Percentiles rank a stretch among this genome's conserved stretches.
Conservation (phyloP, 805 yeast genomes). For the Middelhovenomyces tepae region DNA sequence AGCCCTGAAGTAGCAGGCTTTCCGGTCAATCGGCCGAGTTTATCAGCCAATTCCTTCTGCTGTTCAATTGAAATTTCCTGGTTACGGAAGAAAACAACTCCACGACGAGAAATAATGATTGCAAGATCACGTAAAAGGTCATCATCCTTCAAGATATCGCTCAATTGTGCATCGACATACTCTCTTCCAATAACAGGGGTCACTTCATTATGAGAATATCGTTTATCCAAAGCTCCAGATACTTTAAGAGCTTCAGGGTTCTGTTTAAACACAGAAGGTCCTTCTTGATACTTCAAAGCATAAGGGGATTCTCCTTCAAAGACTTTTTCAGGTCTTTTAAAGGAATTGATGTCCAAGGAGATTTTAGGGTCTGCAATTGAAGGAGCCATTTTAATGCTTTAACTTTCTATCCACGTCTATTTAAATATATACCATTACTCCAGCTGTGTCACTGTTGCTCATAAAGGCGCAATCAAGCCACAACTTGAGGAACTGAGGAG, state of each 20-base stretch:
- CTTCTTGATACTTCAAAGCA: constrained; percentile 17
- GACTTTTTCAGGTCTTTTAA: no score
- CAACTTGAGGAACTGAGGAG: no score
- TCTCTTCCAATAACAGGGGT: constrained; percentile 28
- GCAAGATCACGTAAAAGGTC: no score
- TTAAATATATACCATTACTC: no score
- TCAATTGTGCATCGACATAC: constrained; percentile 20
- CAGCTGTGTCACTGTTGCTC: no score
- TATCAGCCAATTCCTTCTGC: constrained; percentile 22
- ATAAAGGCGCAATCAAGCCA: no score
- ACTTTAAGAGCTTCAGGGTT: constrained; percentile 14
- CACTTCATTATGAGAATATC: constrained; percentile 21
- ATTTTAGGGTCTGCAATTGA: no score
- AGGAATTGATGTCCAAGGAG: no score
- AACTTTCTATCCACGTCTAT: no score
- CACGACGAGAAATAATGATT: constrained; percentile 37
- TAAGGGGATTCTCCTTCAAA: constrained; percentile 22
- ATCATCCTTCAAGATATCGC: constrained; percentile 21
- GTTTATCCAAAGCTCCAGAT: constrained; percentile 21
- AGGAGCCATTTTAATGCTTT: no score
- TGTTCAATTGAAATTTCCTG: constrained; percentile 30
- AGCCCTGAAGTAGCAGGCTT: constrained; percentile 22
- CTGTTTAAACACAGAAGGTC: constrained; percentile 19
- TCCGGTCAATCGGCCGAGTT: constrained; percentile 21
- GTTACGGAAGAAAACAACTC: constrained; percentile 43